Conservation (phyloP, 495 filamentous ascomycete genomes). For the Podospora fimiseda region DNA sequence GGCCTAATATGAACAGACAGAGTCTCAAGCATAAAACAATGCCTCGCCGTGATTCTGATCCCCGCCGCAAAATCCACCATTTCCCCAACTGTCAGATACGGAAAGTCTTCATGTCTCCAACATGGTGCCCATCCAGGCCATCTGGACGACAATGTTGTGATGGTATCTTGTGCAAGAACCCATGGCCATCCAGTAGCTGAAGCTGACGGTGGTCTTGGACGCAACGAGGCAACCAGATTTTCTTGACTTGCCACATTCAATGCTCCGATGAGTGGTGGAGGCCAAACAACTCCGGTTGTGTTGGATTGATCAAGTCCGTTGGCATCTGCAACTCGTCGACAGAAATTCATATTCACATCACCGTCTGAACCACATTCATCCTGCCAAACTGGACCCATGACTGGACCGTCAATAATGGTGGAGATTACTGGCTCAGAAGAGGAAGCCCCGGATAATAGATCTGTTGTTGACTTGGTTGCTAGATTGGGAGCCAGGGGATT, state of each 20-base stretch:
- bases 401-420: slow-evolving; percentile 18
- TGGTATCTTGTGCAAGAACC: not conserved
- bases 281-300: not conserved
- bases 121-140: slow-evolving; percentile 42
- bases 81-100: slow-evolving; percentile 51
- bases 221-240: not conserved
- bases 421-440: no score
- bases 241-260: not conserved
- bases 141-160: slow-evolving; percentile 1
- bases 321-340: slow-evolving; percentile 21
- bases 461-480: not conserved
- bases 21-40: slow-evolving; percentile 44
- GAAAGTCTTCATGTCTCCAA: slow-evolving; percentile 51
- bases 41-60: slow-evolving; percentile 50
- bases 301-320: not conserved
- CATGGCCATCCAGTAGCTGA: slow-evolving; percentile 10
- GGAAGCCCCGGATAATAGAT: not conserved
- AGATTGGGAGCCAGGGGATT: no score
- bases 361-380: slow-evolving; percentile 43
- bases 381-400: slow-evolving; percentile 47
- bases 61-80: slow-evolving; percentile 46
- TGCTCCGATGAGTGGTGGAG: not conserved
- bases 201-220: not conserved
- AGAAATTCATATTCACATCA: slow-evolving; percentile 41
- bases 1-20: slow-evolving; percentile 26